Conservation (phyloP, 441 rosid species). For the Rhodomyrtus psidioides region DNA sequence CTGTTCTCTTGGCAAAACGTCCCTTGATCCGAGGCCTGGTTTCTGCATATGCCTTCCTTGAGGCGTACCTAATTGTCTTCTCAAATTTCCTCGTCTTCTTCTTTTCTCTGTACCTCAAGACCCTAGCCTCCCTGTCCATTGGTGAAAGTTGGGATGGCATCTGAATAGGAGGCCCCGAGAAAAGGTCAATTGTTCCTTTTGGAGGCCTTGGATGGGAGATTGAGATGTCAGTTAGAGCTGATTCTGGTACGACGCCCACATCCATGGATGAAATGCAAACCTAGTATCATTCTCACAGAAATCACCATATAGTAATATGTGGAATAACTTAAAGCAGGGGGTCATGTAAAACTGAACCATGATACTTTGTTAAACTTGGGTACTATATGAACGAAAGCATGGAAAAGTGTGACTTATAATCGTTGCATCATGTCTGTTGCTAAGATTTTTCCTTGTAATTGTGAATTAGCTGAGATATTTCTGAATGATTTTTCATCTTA, state of each 20-base stretch:
- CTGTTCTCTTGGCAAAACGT: conserved; percentile 72
- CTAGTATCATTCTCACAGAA: conserved; percentile 17
- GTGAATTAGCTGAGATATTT: background rate
- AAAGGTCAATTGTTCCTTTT: conserved; percentile 54
- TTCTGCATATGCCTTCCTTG: conserved; percentile 96
- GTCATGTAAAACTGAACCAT: background rate
- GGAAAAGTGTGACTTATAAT: background rate
- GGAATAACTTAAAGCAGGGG: background rate
- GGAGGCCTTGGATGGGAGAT: conserved; percentile 38
- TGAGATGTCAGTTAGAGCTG: conserved; percentile 50
- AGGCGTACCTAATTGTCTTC: conserved; percentile 94
- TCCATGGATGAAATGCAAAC: conserved; percentile 60
- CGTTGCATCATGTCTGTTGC: background rate
- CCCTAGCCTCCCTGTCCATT: conserved; percentile 85
- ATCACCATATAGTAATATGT: background rate
- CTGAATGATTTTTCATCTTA: background rate
- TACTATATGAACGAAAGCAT: background rate
- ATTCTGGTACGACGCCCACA: conserved; percentile 62
- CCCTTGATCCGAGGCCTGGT: conserved; percentile 90
- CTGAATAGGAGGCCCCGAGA: conserved; percentile 37
- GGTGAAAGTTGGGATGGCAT: conserved; percentile 58
- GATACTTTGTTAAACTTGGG: background rate
- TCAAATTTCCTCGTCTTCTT: conserved; percentile 83
- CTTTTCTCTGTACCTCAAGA: conserved; percentile 85
- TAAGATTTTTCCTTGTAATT: background rate